Evolutionary conservation across 768 basidiomycete genomes (phyloP).

Genomic region (Boletus eberwhitei): DNA sequence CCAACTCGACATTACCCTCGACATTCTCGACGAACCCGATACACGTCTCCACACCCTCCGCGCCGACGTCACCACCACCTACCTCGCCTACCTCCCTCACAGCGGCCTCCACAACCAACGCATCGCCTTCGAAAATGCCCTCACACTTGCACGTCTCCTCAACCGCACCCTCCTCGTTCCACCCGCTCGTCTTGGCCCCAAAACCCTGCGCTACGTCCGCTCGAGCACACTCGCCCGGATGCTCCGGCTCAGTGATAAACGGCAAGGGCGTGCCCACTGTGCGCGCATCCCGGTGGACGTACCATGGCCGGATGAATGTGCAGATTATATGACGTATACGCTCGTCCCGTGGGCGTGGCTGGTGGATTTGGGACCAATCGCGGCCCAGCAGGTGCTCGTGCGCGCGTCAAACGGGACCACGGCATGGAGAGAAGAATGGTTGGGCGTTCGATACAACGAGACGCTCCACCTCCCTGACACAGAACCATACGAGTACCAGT

Average conservation of each 20-base stretch:
- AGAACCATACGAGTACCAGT: conserved; percentile 48
- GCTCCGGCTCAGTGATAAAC: conserved; percentile 48
- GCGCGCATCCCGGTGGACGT: conserved; percentile 33
- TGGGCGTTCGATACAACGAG: conserved; percentile 36
- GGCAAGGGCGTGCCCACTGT: conserved; percentile 50
- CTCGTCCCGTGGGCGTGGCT: conserved; percentile 69
- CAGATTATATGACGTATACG: conserved; percentile 58
- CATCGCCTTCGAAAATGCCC: conserved; percentile 81
- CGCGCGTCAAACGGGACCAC: conserved; percentile 50
- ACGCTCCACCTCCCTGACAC: conserved; percentile 50
- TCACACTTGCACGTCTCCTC: conserved; percentile 64
- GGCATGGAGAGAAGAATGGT: conserved; percentile 17
- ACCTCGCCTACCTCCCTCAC: conserved; percentile 75
- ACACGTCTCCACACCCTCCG: conserved; percentile 6
- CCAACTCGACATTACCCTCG: conserved; percentile 22
- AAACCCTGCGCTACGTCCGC: conserved; percentile 59
- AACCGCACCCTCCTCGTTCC: conserved; percentile 79
- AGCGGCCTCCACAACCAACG: conserved; percentile 86
- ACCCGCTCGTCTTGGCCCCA: conserved; percentile 63
- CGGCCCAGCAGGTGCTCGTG: conserved; percentile 39
- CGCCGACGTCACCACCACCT: conserved; percentile 37
- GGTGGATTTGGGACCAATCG: conserved; percentile 47
- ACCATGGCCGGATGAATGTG: conserved; percentile 52
- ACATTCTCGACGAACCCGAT: conserved; percentile 28
- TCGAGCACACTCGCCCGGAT: conserved; percentile 44